phyloP scores from a whole-genome alignment of 805 yeast genomes.

The Teunomyces tritomae region DNA sequence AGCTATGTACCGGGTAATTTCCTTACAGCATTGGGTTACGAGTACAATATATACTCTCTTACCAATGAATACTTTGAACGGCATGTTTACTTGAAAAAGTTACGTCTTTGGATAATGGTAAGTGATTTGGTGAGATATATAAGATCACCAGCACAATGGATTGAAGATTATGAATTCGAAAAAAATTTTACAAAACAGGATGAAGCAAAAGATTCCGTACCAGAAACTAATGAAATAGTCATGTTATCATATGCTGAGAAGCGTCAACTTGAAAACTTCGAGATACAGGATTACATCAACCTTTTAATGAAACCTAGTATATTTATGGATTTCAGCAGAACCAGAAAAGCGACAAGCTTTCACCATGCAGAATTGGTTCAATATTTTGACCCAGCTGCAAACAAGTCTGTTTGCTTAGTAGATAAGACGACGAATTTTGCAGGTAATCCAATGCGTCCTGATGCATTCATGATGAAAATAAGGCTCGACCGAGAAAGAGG shows the following conservation, averaged over 20 bases:
- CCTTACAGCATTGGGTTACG: slow-evolving; percentile 21
- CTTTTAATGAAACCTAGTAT: slow-evolving; percentile 23
- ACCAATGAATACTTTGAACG: slow-evolving; percentile 18
- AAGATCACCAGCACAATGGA: slow-evolving; percentile 23
- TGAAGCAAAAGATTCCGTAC: neutral
- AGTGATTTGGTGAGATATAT: slow-evolving; percentile 24
- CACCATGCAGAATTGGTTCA: slow-evolving; percentile 28
- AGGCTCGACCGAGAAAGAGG: slow-evolving; percentile 10
- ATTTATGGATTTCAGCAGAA: slow-evolving; percentile 23
- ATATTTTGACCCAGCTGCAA: slow-evolving; percentile 7
- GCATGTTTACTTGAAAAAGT: slow-evolving; percentile 28
- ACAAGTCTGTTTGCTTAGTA: neutral
- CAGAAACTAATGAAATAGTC: neutral
- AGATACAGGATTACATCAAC: slow-evolving; percentile 4
- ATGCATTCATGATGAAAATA: slow-evolving; percentile 24
- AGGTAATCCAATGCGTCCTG: slow-evolving; percentile 24
- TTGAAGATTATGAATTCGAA: neutral
- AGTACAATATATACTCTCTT: slow-evolving; percentile 25
- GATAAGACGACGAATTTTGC: neutral
- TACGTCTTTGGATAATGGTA: slow-evolving; percentile 33
- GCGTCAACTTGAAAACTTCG: neutral
- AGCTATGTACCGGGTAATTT: slow-evolving; percentile 32
- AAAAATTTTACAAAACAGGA: neutral
- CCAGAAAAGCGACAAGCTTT: slow-evolving; percentile 21
- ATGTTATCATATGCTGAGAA: neutral